Evolutionary conservation across 345 rosid species (phyloP), one percentile per base, ranked within the genome.

Genomic region (Arabidopsis thaliana): DNA sequence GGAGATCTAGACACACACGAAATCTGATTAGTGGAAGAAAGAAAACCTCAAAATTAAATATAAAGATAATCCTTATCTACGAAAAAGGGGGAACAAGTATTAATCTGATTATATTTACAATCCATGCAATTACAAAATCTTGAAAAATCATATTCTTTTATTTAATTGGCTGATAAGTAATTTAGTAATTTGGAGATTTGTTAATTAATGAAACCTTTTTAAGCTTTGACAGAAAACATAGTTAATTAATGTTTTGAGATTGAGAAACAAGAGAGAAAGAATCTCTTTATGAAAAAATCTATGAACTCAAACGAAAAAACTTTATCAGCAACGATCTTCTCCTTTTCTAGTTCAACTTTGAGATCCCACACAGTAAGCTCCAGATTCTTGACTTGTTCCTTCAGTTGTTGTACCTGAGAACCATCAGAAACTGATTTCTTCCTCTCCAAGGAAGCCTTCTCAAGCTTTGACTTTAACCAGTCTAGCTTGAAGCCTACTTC

Each of bases 391-490:
- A 25, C 7, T 0, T 7, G 9, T 68, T 40, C 51, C 50, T 68
- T 28, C 9, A 68, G 50, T 40, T 68, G 28, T 68, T 68, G 38
- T 40, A 53, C 28, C 11, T 8, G 30, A 38, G 16, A 41, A 11
- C 0, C 40, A 53, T 40, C 40, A 53, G 6, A 50, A 53, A 12
- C 12, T 33, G 14, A 8, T 41, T 58, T 69, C 10, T 69, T 58
- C 9, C 7, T 32, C 74, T 33, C 55, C 56, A 56, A 44, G 14
- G 5, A 42, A 57, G 57, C 8, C 1, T 32, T 30, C 12, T 44
- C 44, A 56, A 69, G 64, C 64, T 56, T 69, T 42, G 30, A 30
- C 36, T 57, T 45, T 1, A 45, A 25, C 65, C 74, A 70, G 7
- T 45, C 65, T 0, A 58, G 57, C 57, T 59, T 45, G 65, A 70